These are phyloP conservation scores for Colletotrichum phormii DNA, from an alignment of 2,329 filamentous ascomycete genomes.

Conservation along the genomic window DNA sequence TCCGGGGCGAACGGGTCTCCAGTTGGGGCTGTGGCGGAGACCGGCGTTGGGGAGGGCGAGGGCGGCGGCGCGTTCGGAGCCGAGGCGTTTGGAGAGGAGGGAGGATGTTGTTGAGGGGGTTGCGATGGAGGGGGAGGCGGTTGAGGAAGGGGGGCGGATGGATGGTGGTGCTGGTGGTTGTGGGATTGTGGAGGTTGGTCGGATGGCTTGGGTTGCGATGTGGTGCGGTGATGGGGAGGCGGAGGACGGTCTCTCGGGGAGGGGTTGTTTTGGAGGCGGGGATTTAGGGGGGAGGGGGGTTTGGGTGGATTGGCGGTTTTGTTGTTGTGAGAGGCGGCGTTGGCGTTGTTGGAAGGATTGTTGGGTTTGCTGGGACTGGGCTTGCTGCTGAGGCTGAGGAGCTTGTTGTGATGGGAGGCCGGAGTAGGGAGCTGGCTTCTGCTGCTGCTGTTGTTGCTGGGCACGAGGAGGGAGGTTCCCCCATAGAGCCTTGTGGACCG, in stretches of 20 bases:
- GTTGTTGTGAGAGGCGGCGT: constrained; percentile 40
- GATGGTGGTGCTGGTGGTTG: constrained; percentile 12
- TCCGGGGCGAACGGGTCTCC: constrained; percentile 25
- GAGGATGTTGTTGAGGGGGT: constrained; percentile 50
- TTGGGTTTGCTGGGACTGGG: constrained; percentile 35
- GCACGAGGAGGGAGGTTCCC: constrained; percentile 10
- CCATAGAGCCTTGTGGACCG: constrained; percentile 31
- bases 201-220: constrained; percentile 16
- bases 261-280: constrained; percentile 23
- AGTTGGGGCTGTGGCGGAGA: constrained; percentile 38
- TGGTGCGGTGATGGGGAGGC: constrained; percentile 12
- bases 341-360: constrained; percentile 36
- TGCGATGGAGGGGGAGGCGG: constrained; percentile 33
- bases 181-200: constrained; percentile 26
- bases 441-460: constrained; percentile 34
- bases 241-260: constrained; percentile 12
- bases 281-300: constrained; percentile 36
- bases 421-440: constrained; percentile 17
- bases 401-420: constrained; percentile 40
- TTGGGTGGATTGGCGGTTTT: constrained; percentile 37
- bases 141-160: constrained; percentile 28
- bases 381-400: constrained; percentile 35
- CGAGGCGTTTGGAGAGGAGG: constrained; percentile 65
- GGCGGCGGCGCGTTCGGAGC: constrained; percentile 59
- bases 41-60: constrained; percentile 50